Evolutionary conservation across 495 filamentous ascomycete genomes (phyloP), one percentile per base, ranked within the genome.

Genomic region (Lasiosphaeria hispida): DNA sequence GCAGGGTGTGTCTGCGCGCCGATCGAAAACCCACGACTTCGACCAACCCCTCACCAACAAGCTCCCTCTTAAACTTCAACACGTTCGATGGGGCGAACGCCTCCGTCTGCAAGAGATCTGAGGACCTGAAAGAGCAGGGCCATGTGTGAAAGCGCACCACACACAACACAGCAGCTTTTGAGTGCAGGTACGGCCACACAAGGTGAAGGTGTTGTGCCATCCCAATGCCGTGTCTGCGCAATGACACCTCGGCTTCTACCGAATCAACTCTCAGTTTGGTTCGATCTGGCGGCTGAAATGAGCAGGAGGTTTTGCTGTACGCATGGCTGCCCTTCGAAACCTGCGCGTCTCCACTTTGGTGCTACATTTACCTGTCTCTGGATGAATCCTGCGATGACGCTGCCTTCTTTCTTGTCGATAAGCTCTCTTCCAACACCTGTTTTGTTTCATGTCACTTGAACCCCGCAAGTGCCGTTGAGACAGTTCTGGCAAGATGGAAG

Each of bases 231-330:
- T 45, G 14, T 45, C 43, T 45, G 54, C 30, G 35, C 52, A 44
- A 54, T 53, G 49, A 35, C 52, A 53, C 58, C 53, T 68, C 65
- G 67, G 65, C 52, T 60, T 63, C 56, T 61, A 44, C 62, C 68
- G 63, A 68, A 70, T 68, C 65, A 64, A 49, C 41, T 47, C 19
- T 51, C 39, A 35, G 17, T 35, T 23, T 33, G n/a, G 38, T n/a
- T 39, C 55, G 53, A 48, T 60, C 41, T 67, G 58, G 67, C 60
- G 67, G 64, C 64, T 67, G 58, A 58, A 65, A 60, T 54, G 15
- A 53, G 47, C 36, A 41, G 42, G 33, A 30, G 36, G 36, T 14
- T 38, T 53, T 53, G 48, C 36, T 43, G 40, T 43, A 48, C 40
- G 17, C 58, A 45, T 39, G 40, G 45, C 35, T 53, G 34, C 43